Percentiles rank a stretch among this genome's conserved stretches.
Evolutionary conservation across 2,329 filamentous ascomycete species (phyloP).

Genomic region (Passalora sequoiae): DNA sequence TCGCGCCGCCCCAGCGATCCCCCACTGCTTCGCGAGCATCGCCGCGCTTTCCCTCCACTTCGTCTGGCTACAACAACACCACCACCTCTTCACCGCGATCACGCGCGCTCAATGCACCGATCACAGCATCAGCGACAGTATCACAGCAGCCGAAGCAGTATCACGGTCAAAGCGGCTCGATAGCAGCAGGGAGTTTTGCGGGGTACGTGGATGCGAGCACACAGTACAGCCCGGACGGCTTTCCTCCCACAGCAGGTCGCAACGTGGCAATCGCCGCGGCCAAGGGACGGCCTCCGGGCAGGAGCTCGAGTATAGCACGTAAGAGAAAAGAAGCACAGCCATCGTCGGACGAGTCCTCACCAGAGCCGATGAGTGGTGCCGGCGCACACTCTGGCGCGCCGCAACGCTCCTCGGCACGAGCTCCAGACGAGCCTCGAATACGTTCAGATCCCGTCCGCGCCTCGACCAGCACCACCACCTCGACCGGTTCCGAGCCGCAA

Average conservation of each 20-base stretch:
- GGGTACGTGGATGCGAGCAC: slow-evolving; percentile 46
- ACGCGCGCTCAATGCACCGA: slow-evolving; percentile 18
- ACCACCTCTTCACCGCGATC: slow-evolving; percentile 10
- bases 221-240: slow-evolving; percentile 51
- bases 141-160: slow-evolving; percentile 14
- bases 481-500: slow-evolving; percentile 18
- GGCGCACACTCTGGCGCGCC: slow-evolving; percentile 19
- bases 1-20: slow-evolving; percentile 9
- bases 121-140: slow-evolving; percentile 7
- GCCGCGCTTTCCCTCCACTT: slow-evolving; percentile 4
- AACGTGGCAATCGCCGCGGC: slow-evolving; percentile 20
- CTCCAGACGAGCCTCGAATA: slow-evolving; percentile 10
- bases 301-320: slow-evolving; percentile 16
- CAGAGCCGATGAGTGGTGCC: slow-evolving; percentile 17
- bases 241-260: slow-evolving; percentile 39
- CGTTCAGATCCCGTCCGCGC: slow-evolving; percentile 12
- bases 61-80: background rate
- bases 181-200: slow-evolving; percentile 8
- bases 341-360: slow-evolving; percentile 16
- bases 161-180: slow-evolving; percentile 9
- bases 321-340: slow-evolving; percentile 26
- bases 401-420: slow-evolving; percentile 13
- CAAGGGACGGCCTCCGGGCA: slow-evolving; percentile 14
- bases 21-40: slow-evolving; percentile 8
- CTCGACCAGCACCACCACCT: slow-evolving; percentile 6